Evolutionary conservation across 306 rosid species (phyloP), one percentile per base, ranked within the genome.

Genomic region (Purshia tridentata): DNA sequence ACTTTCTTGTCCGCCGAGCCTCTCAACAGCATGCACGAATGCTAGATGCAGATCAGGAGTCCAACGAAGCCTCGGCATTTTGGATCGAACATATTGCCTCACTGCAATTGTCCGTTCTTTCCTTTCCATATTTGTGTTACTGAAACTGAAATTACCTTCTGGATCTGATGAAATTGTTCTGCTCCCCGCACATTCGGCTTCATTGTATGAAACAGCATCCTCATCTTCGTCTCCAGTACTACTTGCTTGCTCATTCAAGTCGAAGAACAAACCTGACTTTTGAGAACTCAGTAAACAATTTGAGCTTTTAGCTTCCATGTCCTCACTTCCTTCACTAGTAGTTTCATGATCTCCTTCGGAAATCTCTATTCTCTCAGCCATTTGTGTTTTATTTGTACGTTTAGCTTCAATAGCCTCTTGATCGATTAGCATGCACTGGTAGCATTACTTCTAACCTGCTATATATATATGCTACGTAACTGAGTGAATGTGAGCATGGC

Each of bases 1-100:
- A 92, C 98, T 85, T 51, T 86, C 94, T 90, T 83, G 94, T 52
- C 98, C 96, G 0, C 98, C 98, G 20, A 92, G 92, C 69, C 92
- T 80, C 73, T 89, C 86, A 65, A 89, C 88, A 56, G 96, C 95
- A 70, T 85, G 87, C 16, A 90, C 76, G 83, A 92, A 92, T 5
- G 94, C 81, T 9, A 64, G 87, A 81, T 90, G 98, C 61, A 92
- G 98, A 46, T 92, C 87, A 48, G 92, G 92, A 79, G 96, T 92
- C 96, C 98, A 90, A 1, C 95, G 86, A 76, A 90, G 98, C 75
- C 96, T 78, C 41, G 96, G 95, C 92, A 88, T 79, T 78, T 88
- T 92, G 5, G 96, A 92, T 79, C 96, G 77, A 68, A 87, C 83
- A 58, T 92, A 86, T 51, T 84, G 88, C 81, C 98, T 88, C 8